Evolutionary conservation across 306 rosid species (phyloP).

Genomic region (Carpinus viminea): DNA sequence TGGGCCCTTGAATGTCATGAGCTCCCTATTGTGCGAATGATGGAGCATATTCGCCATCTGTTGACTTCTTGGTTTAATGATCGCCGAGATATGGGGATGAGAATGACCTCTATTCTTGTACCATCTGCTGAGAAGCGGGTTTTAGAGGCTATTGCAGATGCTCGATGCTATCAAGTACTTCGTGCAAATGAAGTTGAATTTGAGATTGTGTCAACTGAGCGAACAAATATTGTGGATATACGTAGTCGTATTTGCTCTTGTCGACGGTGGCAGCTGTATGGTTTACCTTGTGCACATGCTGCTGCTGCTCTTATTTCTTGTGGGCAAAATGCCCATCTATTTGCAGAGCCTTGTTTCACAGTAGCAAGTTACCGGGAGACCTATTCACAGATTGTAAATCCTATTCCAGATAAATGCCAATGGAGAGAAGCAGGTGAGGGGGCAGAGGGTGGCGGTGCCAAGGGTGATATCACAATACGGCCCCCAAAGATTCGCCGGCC

Average conservation of each 20-base stretch:
- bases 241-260: slow-evolving; percentile 85
- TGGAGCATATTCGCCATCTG: slow-evolving; percentile 88
- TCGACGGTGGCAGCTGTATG: slow-evolving; percentile 96
- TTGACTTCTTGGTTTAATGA: slow-evolving; percentile 72
- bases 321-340: slow-evolving; percentile 79
- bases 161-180: slow-evolving; percentile 95
- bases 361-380: slow-evolving; percentile 73
- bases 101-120: slow-evolving; percentile 82
- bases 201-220: slow-evolving; percentile 94
- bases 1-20: slow-evolving; percentile 99
- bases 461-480: slow-evolving; percentile 60
- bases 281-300: slow-evolving; percentile 98
- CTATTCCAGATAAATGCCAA: slow-evolving; percentile 73
- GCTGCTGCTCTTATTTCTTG: slow-evolving; percentile 98
- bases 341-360: slow-evolving; percentile 93
- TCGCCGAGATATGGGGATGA: slow-evolving; percentile 78
- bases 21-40: slow-evolving; percentile 94
- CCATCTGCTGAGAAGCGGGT: slow-evolving; percentile 92
- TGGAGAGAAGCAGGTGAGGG: slow-evolving; percentile 83
- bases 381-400: slow-evolving; percentile 75
- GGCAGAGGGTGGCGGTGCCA: slow-evolving; percentile 80
- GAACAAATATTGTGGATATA: slow-evolving; percentile 96
- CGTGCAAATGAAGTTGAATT: slow-evolving; percentile 97
- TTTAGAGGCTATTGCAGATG: slow-evolving; percentile 86
- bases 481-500: slow-evolving; percentile 97